Conservation (phyloP, 1,139 yeast species). For the Candida sp. region DNA sequence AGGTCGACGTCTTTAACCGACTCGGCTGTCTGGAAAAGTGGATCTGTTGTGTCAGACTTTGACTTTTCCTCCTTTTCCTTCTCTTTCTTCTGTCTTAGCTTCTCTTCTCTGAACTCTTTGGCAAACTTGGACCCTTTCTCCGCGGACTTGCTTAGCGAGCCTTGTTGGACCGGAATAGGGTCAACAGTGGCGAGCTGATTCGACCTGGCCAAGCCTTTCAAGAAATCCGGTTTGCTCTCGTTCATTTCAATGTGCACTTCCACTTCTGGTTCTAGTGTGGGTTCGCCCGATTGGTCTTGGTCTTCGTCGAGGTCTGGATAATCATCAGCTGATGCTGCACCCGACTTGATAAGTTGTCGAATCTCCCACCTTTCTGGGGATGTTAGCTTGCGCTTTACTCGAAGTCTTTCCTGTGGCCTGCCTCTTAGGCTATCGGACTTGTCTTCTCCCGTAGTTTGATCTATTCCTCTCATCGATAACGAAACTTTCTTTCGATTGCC, state of each 20-base stretch:
- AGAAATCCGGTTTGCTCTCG: slow-evolving; percentile 72
- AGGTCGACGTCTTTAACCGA: slow-evolving; percentile 8
- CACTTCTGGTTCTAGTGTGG: slow-evolving; percentile 45
- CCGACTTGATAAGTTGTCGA: slow-evolving; percentile 80
- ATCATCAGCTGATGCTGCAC: slow-evolving; percentile 70
- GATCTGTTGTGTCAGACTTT: slow-evolving; percentile 42
- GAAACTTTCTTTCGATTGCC: slow-evolving; percentile 44
- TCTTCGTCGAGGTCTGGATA: slow-evolving; percentile 63
- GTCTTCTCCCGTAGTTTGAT: slow-evolving; percentile 68
- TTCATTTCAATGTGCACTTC: slow-evolving; percentile 77
- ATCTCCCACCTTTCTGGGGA: slow-evolving; percentile 95
- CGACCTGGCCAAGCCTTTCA: slow-evolving; percentile 52
- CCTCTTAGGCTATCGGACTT: slow-evolving; percentile 11
- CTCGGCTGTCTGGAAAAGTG: slow-evolving; percentile 24
- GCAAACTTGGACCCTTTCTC: slow-evolving; percentile 75
- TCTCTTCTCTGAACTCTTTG: slow-evolving; percentile 65
- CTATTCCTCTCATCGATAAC: slow-evolving; percentile 75
- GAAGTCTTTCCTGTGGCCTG: slow-evolving; percentile 15
- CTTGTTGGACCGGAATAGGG: slow-evolving; percentile 56
- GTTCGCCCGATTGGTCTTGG: slow-evolving; percentile 48
- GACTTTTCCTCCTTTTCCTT: slow-evolving; percentile 46
- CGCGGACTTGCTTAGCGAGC: slow-evolving; percentile 79
- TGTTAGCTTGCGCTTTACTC: slow-evolving; percentile 54
- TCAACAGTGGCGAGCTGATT: slow-evolving; percentile 16
- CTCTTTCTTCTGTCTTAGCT: slow-evolving; percentile 53